Evolutionary conservation across 2,329 filamentous ascomycete species (phyloP), one percentile per base, ranked within the genome.

Genomic region (Lachnellula occidentalis): DNA sequence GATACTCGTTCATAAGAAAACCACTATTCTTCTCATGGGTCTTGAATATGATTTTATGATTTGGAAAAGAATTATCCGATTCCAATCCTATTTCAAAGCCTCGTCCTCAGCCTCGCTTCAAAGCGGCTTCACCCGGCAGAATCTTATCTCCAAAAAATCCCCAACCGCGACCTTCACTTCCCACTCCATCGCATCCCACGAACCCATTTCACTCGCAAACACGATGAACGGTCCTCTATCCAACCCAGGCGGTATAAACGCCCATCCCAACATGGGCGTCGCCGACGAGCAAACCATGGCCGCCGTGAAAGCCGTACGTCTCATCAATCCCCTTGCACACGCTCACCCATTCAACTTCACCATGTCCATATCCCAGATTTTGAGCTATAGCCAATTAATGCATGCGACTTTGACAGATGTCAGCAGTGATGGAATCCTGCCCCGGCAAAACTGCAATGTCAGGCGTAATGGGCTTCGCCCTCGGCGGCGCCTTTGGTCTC

Each of bases 401-500:
- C 36, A 11, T n/a, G n/a, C n/a, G n/a, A n/a, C 27, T 9, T 11
- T 31, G n/a, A 22, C 39, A 69, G 67, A 69, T 69, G 66, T 65
- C 68, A 66, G 59, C 49, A 31, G 47, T 69, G 1, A 96, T 96
- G 90, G 92, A 97, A 73, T 95, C 90, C 34, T 99, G 94, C 70
- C 83, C 87, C 22, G 86, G 86, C 55, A 99, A 99, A 73, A 88
- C 90, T 17, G 86, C 83, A 64, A 87, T 99, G 74, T 88, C 92
- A 0, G 94, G 92, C 54, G 89, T 87, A 22, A 95, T 95, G 83
- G 94, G 94, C 15, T 96, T 96, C 67, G 94, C 86, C 37, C 86
- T 99, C 62, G 94, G 94, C 59, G 94, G 91, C 66, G 78, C 95
- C 43, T 99, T 99, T 65, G 94, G 94, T 64, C 81, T 97, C 66